Conservation (phyloP, 768 basidiomycete species). For the Agrocybe praecox region DNA sequence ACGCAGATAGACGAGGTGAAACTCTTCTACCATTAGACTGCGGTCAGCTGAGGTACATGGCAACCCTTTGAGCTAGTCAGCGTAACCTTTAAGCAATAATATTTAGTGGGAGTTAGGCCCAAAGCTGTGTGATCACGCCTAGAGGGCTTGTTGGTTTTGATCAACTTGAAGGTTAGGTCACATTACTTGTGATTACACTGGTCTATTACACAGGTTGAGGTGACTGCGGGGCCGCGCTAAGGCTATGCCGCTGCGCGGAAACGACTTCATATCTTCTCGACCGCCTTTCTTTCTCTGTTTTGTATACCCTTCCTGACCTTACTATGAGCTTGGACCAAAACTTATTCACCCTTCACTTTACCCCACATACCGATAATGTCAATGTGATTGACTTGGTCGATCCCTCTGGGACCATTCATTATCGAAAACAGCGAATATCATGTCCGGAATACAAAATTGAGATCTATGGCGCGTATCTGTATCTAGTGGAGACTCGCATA, state of each 20-base stretch:
- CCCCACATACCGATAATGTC: constrained; percentile 58
- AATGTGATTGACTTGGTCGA: constrained; percentile 73
- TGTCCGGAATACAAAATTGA: constrained; percentile 63
- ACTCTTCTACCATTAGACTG: no score
- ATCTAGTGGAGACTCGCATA: not conserved
- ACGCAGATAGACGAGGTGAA: no score
- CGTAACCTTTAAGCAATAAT: not conserved
- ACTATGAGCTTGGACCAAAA: constrained; percentile 85
- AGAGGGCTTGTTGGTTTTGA: no score
- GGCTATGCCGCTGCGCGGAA: not conserved
- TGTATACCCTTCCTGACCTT: constrained; percentile 9
- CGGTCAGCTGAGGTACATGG: no score
- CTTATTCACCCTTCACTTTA: constrained; percentile 76
- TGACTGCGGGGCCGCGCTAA: not conserved
- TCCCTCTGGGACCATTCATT: constrained; percentile 62
- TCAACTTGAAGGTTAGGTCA: no score
- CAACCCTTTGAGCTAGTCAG: no score
- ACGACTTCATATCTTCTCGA: not conserved
- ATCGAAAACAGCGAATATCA: constrained; percentile 66
- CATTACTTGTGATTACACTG: no score
- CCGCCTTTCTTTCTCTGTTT: constrained; percentile 4
- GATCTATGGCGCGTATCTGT: constrained; percentile 57
- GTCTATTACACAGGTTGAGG: not conserved
- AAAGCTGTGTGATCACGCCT: not conserved
- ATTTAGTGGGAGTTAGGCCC: not conserved